Conservation (phyloP, 2,329 filamentous ascomycete species). For the Penicillium sclerotiorum region DNA sequence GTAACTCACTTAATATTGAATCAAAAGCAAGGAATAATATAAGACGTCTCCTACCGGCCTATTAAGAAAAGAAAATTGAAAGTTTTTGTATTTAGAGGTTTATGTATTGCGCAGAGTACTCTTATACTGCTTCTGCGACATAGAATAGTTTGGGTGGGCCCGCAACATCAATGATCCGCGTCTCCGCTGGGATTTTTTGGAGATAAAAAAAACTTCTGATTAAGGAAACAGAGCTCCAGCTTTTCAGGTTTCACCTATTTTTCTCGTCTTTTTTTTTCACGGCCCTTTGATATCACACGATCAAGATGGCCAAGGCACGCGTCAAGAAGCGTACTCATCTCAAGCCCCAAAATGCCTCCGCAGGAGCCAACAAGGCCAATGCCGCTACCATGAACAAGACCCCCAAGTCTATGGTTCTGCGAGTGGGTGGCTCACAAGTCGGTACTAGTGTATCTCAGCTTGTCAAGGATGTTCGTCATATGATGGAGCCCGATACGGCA, state of each 20-base stretch:
- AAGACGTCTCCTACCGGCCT: too few species aligned
- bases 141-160: too few species aligned
- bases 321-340: conserved; percentile 89
- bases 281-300: conserved; percentile 7
- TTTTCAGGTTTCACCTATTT: conserved; percentile 6
- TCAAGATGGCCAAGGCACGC: conserved; percentile 73
- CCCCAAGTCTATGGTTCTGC: conserved; percentile 98
- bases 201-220: conserved; percentile 34
- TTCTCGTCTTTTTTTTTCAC: conserved; percentile 5
- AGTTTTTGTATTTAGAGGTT: too few species aligned
- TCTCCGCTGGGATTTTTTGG: conserved; percentile 38
- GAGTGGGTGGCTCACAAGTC: conserved; percentile 91
- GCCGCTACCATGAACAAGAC: conserved; percentile 66
- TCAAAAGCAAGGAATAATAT: too few species aligned
- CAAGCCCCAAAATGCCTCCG: conserved; percentile 62
- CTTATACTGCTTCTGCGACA: too few species aligned
- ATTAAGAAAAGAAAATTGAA: too few species aligned
- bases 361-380: conserved; percentile 55
- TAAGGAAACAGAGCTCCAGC: conserved; percentile 1
- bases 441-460: conserved; percentile 89
- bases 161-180: conserved; percentile 43
- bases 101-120: too few species aligned
- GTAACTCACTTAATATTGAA: too few species aligned
- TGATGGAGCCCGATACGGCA: conserved; percentile 96
- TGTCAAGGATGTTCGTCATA: conserved; percentile 83